phyloP scores from a whole-genome alignment of 768 basidiomycete genomes.

The Filobasidium floriforme region DNA sequence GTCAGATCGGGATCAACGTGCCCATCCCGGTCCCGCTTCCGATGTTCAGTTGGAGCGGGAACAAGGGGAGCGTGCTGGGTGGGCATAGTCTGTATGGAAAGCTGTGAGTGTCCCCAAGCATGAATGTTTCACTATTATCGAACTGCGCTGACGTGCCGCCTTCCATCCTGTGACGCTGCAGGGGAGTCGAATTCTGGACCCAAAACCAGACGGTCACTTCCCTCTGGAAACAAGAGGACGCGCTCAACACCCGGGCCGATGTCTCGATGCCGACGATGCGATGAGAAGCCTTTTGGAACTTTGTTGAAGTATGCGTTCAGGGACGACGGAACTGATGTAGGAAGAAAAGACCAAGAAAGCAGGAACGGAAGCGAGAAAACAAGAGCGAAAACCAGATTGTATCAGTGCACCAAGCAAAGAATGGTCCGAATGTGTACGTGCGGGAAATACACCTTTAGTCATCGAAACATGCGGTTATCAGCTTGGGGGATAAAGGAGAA shows the following conservation, averaged over 20 bases:
- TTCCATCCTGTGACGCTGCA: background rate
- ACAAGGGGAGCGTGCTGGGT: conserved; percentile 42
- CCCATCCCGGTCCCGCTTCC: conserved; percentile 81
- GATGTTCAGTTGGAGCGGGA: conserved; percentile 92
- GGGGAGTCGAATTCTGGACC: conserved; percentile 86
- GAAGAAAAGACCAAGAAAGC: no score
- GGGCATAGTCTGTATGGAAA: conserved; percentile 25
- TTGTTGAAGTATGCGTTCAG: no score
- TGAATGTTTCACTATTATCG: conserved; percentile 3
- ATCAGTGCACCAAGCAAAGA: no score
- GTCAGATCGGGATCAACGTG: conserved; percentile 85
- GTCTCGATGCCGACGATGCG: conserved; percentile 38
- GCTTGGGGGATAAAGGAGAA: no score
- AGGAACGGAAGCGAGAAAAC: no score
- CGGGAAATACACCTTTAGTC: no score
- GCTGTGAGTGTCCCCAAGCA: conserved; percentile 38
- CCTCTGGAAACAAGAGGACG: conserved; percentile 71
- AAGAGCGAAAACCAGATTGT: no score
- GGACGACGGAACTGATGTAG: no score
- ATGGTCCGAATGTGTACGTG: no score
- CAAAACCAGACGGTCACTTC: conserved; percentile 89
- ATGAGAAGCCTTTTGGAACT: no score
- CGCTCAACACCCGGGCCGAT: conserved; percentile 31
- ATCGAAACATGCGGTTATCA: no score
- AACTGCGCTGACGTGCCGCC: background rate